These are phyloP conservation scores for Pelargonium myrrhifolium DNA, from an alignment of 441 rosid genomes.

Conservation along the genomic window DNA sequence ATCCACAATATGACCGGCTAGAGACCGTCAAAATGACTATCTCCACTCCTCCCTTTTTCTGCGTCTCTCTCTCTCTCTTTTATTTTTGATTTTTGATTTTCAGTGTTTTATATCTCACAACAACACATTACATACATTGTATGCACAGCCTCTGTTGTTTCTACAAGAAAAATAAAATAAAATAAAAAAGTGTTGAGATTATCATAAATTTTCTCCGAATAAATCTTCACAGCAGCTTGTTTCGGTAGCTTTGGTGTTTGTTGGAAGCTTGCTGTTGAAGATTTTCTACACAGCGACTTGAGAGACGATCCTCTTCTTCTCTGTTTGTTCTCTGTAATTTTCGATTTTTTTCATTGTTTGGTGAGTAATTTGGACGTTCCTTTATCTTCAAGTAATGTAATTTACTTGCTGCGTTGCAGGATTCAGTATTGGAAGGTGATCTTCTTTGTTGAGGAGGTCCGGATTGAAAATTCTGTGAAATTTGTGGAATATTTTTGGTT, in stretches of 20 bases:
- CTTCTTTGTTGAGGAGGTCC: conserved; percentile 14
- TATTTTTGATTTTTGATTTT: neutral
- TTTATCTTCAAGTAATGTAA: conserved; percentile 40
- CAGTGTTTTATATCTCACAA: conserved; percentile 16
- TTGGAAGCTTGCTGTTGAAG: conserved; percentile 16
- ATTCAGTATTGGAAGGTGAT: conserved; percentile 21
- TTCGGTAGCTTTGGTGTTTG: neutral
- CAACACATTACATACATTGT: neutral
- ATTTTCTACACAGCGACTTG: conserved; percentile 21
- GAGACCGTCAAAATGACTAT: conserved; percentile 29
- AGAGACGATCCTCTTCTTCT: conserved; percentile 14
- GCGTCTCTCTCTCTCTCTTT: neutral
- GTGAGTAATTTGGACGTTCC: conserved; percentile 16
- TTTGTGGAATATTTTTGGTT: conserved; percentile 21
- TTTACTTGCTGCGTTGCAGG: conserved; percentile 26
- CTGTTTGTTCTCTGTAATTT: conserved; percentile 23
- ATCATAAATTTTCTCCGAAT: neutral
- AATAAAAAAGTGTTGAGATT: neutral
- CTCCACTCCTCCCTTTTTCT: conserved; percentile 19
- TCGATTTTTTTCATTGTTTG: conserved; percentile 14
- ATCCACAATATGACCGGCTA: conserved; percentile 31
- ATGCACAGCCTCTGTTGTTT: conserved; percentile 4
- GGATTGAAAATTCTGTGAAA: conserved; percentile 18
- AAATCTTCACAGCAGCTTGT: conserved; percentile 5
- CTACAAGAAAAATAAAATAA: neutral